Conservation (phyloP, 2,329 filamentous ascomycete genomes). For the Aspergillus niger region DNA sequence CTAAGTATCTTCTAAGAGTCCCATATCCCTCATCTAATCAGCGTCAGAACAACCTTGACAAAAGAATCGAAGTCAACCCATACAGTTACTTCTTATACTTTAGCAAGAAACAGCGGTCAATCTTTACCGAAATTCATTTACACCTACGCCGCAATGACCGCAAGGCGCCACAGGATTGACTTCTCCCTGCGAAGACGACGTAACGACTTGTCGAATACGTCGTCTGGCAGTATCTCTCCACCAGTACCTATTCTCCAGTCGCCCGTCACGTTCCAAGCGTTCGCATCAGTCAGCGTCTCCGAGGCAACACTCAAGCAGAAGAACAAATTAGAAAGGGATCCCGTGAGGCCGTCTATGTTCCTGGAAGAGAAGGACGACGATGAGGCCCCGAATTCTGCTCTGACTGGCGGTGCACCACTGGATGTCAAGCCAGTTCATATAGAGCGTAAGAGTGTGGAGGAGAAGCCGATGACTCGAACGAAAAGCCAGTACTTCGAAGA, state of each 20-base stretch:
- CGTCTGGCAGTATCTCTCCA: constrained; percentile 20
- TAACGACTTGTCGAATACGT: constrained; percentile 19
- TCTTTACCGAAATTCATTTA: too few species aligned
- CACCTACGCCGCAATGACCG: constrained; percentile 13
- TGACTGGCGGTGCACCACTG: constrained; percentile 16
- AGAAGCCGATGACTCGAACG: constrained; percentile 30
- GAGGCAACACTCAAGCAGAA: constrained; percentile 24
- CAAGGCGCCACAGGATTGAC: constrained; percentile 19
- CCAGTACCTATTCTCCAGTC: constrained; percentile 24
- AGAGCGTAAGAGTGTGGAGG: constrained; percentile 19
- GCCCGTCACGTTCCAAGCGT: constrained; percentile 22
- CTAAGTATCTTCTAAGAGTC: too few species aligned
- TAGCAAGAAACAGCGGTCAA: neutral
- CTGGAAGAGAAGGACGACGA: constrained; percentile 30
- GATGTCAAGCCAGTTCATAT: constrained; percentile 19
- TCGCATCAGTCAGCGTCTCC: constrained; percentile 16
- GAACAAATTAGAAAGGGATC: constrained; percentile 20
- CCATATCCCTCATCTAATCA: too few species aligned
- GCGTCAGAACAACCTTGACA: neutral
- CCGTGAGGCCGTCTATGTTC: constrained; percentile 27
- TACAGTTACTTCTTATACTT: neutral
- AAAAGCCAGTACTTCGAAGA: constrained; percentile 46
- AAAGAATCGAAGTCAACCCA: neutral
- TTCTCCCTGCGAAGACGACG: constrained; percentile 22
- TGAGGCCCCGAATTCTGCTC: constrained; percentile 17